A percentile compares a stretch with the other conserved stretches of the same genome.
phyloP scores from a whole-genome alignment of 768 basidiomycete species.

The Boletus bicolor region DNA sequence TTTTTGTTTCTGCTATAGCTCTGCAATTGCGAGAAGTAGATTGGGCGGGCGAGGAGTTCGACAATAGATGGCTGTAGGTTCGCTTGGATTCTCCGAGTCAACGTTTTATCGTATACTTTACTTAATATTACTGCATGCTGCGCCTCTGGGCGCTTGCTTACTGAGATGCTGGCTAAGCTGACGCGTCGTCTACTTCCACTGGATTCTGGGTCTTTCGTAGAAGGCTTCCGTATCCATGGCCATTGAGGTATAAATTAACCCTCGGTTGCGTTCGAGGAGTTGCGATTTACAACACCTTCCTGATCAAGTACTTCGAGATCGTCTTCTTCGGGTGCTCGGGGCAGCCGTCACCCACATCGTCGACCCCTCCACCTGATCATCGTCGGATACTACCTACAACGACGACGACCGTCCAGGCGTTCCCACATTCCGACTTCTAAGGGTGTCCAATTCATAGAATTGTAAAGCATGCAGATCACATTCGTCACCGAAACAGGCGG shows the following conservation, averaged over 20 bases:
- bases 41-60: conserved; percentile 25
- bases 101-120: neutral
- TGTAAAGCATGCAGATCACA: conserved; percentile 59
- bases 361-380: conserved; percentile 3
- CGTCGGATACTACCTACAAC: neutral
- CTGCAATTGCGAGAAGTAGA: conserved; percentile 35
- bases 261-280: neutral
- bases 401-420: neutral
- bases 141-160: conserved; percentile 9
- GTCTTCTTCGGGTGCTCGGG: neutral
- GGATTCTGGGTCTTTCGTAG: conserved; percentile 22
- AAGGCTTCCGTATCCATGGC: conserved; percentile 17
- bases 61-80: conserved; percentile 18
- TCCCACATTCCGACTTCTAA: neutral
- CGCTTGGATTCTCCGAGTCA: neutral
- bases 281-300: conserved; percentile 21
- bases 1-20: conserved; percentile 22
- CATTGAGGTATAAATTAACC: conserved; percentile 12
- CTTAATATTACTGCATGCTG: conserved; percentile 1
- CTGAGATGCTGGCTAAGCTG: conserved; percentile 6
- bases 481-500: conserved; percentile 68
- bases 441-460: neutral
- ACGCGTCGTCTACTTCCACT: conserved; percentile 20
- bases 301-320: conserved; percentile 21
- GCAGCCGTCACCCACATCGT: neutral